Evolutionary conservation across 495 filamentous ascomycete genomes (phyloP).

Genomic region (Aspergillus ostianus): DNA sequence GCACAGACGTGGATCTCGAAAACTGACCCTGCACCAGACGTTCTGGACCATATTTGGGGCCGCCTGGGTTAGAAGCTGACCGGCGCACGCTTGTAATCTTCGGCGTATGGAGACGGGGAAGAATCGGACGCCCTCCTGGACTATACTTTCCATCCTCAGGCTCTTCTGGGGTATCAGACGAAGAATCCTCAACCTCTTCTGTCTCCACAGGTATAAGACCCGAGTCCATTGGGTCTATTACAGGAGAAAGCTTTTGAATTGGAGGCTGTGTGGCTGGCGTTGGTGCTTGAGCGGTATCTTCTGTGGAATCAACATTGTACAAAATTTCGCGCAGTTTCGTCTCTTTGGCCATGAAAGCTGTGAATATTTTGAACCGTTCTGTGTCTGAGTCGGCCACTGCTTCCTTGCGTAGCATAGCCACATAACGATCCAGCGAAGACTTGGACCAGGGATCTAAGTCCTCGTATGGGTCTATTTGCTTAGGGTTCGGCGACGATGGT

Average conservation of each 20-base stretch:
- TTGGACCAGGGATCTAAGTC: constrained; percentile 54
- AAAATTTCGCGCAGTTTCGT: constrained; percentile 52
- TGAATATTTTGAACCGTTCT: constrained; percentile 53
- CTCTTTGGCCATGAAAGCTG: constrained; percentile 49
- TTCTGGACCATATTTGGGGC: constrained; percentile 15
- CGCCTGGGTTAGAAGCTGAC: constrained; percentile 21
- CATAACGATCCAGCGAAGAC: constrained; percentile 51
- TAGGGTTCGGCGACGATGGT: constrained; percentile 8
- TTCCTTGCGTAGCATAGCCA: constrained; percentile 54
- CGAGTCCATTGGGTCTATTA: constrained; percentile 26
- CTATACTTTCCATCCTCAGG: constrained; percentile 41
- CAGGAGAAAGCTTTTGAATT: constrained; percentile 8
- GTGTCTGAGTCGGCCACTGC: constrained; percentile 47
- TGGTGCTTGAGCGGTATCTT: constrained; percentile 16
- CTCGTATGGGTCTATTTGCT: constrained; percentile 40
- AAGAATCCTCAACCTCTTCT: constrained; percentile 18
- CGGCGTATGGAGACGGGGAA: constrained; percentile 23
- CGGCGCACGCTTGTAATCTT: constrained; percentile 14
- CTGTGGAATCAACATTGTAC: constrained; percentile 46
- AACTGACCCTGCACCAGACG: constrained; percentile 3
- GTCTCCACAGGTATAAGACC: constrained; percentile 37
- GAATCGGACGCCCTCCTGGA: constrained; percentile 48
- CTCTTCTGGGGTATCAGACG: constrained; percentile 20
- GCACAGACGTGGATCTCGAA: constrained; percentile 27
- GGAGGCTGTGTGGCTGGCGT: constrained; percentile 13